Base-by-base conservation (phyloP, 129 eudicot species). In the Flaveria ramosissima region DNA sequence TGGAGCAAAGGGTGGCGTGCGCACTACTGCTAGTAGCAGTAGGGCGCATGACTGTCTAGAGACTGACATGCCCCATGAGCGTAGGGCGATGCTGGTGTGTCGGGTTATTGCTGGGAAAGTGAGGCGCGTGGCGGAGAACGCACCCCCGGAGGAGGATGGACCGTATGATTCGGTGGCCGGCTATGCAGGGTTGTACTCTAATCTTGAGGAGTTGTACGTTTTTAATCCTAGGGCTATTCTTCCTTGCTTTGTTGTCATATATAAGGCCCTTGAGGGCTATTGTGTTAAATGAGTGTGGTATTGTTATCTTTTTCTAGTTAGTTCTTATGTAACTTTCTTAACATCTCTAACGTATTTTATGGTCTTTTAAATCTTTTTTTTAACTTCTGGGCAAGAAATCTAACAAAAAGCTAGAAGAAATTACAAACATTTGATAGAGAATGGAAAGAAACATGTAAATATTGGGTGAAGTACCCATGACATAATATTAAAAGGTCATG, bases 241-340 rank as follows among this genome's bases (percentile, higher is more conserved):
- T 85, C 98, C 98, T 71, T 93, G 98, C 74, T 93, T 93, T 81
- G 98, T 93, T 71, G 98, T 93, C 41, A 88, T 93, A 61, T 93
- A 93, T 78, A 76, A 85, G 60, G 91, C 97, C 5, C 84, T 88
- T 87, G 15, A 80, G 66, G 24, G 62, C 60, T 80, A 43, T 73
- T 36, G 36, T 53, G 36, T 72, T 71, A 12, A 47, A 36, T 47
- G 9, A 47, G 64, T 77, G 21, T 77, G 68, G 12, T 7, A 26
- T 46, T 51, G 2, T 45, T 43, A n/a, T 13, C 6, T 45, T 45
- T 45, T 8, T 2, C 1, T 8, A 10, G 1, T 45, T 45, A 11
- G 9, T 8, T 9, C 10, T 1, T 45, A 36, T 4, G 7, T 36
- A 36, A 36, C 41, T 36, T 36, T 6, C 7, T 36, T 36, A 36